Conservation (phyloP, 2,329 filamentous ascomycete genomes). For the Fusarium lyarnte region DNA sequence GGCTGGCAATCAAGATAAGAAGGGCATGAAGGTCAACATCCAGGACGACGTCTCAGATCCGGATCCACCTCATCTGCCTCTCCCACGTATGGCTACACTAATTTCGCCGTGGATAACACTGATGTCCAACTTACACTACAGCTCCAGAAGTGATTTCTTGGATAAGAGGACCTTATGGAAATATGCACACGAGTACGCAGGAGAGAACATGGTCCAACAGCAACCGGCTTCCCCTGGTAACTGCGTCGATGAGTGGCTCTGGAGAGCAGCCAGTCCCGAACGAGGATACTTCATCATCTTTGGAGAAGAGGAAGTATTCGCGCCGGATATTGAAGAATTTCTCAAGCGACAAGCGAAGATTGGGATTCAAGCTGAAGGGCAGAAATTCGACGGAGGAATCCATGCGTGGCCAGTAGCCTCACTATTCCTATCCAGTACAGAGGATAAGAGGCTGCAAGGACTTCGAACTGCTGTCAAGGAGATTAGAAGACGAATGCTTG, state of each 20-base stretch:
- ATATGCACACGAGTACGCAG: conserved; percentile 75
- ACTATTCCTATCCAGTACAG: conserved; percentile 62
- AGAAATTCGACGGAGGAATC: conserved; percentile 72
- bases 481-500: conserved; percentile 48
- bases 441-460: conserved; percentile 62
- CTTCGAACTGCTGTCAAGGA: conserved; percentile 55
- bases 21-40: conserved; percentile 14
- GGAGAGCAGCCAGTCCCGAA: conserved; percentile 72
- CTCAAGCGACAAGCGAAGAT: conserved; percentile 64
- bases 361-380: conserved; percentile 63
- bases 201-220: conserved; percentile 51
- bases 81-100: conserved; percentile 68
- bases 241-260: conserved; percentile 72
- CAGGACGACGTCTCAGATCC: conserved; percentile 24
- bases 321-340: conserved; percentile 72
- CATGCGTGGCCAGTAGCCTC: conserved; percentile 85
- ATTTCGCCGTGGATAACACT: conserved; percentile 86
- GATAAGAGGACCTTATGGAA: conserved; percentile 71
- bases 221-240: conserved; percentile 70
- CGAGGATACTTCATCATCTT: conserved; percentile 76
- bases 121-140: conserved; percentile 71
- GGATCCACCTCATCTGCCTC: conserved; percentile 38
- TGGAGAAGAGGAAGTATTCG: conserved; percentile 81
- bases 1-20: conserved; percentile 32
- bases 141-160: conserved; percentile 80